Conservation (phyloP, 2,329 filamentous ascomycete genomes). For the Trichophyton mentagrophytes region DNA sequence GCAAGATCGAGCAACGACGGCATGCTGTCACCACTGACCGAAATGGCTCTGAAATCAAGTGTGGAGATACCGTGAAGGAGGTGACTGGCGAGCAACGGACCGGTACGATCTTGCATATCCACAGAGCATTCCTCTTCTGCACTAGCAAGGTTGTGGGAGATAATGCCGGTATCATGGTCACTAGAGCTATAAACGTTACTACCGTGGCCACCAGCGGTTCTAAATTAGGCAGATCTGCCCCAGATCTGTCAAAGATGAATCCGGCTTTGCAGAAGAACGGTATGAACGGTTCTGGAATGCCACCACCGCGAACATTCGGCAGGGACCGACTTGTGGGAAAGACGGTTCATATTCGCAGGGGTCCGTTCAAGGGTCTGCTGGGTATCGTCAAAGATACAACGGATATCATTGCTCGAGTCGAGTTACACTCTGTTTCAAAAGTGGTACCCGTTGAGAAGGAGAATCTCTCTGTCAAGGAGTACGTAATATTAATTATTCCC, state of each 20-base stretch:
- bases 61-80: slow-evolving; percentile 87
- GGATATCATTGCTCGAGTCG: slow-evolving; percentile 72
- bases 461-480: slow-evolving; percentile 75
- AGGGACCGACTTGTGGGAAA: slow-evolving; percentile 79
- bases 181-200: slow-evolving; percentile 69
- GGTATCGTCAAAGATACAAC: slow-evolving; percentile 95
- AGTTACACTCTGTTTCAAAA: slow-evolving; percentile 90
- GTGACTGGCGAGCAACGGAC: slow-evolving; percentile 70
- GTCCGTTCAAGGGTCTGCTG: slow-evolving; percentile 80
- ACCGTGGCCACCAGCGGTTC: slow-evolving; percentile 93
- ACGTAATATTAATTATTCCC: slow-evolving; percentile 21
- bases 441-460: slow-evolving; percentile 73
- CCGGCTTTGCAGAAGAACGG: slow-evolving; percentile 67
- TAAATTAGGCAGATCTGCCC: slow-evolving; percentile 48
- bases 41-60: slow-evolving; percentile 81
- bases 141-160: slow-evolving; percentile 74
- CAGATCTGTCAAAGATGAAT: slow-evolving; percentile 84
- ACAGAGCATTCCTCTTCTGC: slow-evolving; percentile 82
- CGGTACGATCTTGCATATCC: slow-evolving; percentile 85
- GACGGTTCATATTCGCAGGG: slow-evolving; percentile 77
- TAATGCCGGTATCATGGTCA: slow-evolving; percentile 82
- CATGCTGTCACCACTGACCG: slow-evolving; percentile 83
- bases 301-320: slow-evolving; percentile 59
- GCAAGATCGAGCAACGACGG: slow-evolving; percentile 70
- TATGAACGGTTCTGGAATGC: slow-evolving; percentile 44